Conservation (phyloP, 495 filamentous ascomycete genomes). For the Neurospora pannonica region DNA sequence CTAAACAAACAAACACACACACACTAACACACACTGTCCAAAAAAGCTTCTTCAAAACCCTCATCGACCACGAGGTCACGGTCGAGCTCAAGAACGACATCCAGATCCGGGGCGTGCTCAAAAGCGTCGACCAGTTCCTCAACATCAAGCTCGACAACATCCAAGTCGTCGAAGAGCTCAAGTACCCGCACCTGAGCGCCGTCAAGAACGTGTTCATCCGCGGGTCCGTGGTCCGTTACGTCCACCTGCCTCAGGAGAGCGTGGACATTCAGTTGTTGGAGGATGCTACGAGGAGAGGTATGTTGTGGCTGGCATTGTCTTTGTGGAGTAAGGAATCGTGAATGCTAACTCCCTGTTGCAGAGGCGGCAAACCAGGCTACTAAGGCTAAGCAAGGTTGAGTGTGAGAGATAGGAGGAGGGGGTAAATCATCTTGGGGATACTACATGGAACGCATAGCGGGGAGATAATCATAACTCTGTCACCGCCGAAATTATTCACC, state of each 20-base stretch:
- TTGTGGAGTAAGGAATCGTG: neutral
- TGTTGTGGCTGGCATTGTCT: no score
- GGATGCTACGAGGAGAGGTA: constrained; percentile 92
- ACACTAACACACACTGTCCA: neutral
- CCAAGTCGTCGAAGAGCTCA: constrained; percentile 76
- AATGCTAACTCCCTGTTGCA: no score
- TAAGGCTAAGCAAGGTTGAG: constrained; percentile 30
- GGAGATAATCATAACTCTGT: no score
- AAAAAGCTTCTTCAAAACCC: constrained; percentile 94
- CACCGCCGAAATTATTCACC: no score
- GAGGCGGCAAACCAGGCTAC: constrained; percentile 35
- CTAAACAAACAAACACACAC: no score
- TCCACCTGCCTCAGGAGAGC: constrained; percentile 76
- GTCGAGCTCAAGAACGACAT: constrained; percentile 99
- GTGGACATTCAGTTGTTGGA: constrained; percentile 88
- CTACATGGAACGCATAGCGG: no score
- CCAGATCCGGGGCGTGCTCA: constrained; percentile 84
- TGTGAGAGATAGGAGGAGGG: constrained; percentile 12
- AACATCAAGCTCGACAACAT: constrained; percentile 99
- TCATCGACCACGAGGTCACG: constrained; percentile 90
- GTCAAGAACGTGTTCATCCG: constrained; percentile 98
- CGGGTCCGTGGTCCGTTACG: constrained; percentile 92
- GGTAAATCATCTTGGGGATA: no score
- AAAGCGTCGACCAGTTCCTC: constrained; percentile 95
- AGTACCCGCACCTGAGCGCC: constrained; percentile 86